Conservation (phyloP, 139 green algal species). For the Micractinium conductrix region DNA sequence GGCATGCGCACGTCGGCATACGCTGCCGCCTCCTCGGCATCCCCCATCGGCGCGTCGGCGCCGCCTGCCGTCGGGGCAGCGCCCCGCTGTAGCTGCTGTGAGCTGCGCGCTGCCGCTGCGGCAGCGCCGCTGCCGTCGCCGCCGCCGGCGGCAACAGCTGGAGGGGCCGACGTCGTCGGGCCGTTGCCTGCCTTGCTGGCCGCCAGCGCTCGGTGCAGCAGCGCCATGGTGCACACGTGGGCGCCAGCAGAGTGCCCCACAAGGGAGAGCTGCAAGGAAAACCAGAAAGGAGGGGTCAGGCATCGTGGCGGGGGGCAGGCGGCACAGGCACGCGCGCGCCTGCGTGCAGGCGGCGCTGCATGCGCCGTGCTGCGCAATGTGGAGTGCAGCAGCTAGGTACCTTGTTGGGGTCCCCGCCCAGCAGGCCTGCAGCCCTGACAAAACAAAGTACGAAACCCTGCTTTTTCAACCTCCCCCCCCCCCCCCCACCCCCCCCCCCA, state of each 20-base stretch:
- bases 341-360: too few species aligned
- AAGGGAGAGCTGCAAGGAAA: constrained; percentile 46
- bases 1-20: constrained; percentile 54
- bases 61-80: not conserved
- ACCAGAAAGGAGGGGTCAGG: not conserved
- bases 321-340: too few species aligned
- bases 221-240: constrained; percentile 73
- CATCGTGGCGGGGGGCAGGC: too few species aligned
- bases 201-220: constrained; percentile 65
- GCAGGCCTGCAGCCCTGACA: too few species aligned
- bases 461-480: too few species aligned
- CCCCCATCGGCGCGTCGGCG: not conserved
- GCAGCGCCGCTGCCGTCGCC: not conserved
- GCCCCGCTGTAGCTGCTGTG: not conserved
- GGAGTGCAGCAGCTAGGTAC: too few species aligned
- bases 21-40: not conserved
- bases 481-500: too few species aligned
- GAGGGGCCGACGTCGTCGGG: too few species aligned
- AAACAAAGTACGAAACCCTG: too few species aligned
- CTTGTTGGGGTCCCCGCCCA: too few species aligned
- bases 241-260: constrained; percentile 81
- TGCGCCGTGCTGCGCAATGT: too few species aligned
- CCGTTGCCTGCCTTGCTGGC: constrained; percentile 12
- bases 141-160: too few species aligned
- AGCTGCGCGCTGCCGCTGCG: constrained; percentile 22